Evolutionary conservation across 345 rosid genomes (phyloP).

Genomic region (Dovyalis caffra): DNA sequence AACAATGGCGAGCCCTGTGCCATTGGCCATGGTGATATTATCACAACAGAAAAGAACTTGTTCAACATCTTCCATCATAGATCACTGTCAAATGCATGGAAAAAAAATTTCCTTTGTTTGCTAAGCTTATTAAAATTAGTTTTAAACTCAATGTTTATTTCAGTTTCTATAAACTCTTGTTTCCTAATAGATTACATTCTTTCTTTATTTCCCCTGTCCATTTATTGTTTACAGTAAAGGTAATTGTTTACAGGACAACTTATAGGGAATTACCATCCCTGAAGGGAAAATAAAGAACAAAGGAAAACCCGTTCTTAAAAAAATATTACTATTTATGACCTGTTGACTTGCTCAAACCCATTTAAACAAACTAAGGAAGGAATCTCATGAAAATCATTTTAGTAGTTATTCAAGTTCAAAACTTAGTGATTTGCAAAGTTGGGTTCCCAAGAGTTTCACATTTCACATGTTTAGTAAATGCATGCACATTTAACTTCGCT

Average conservation of each 20-base stretch:
- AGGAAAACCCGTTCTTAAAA: neutral
- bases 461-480: neutral
- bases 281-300: neutral
- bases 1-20: too few species aligned
- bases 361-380: too few species aligned
- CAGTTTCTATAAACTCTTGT: neutral
- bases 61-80: neutral
- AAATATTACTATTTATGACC: too few species aligned
- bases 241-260: neutral
- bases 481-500: neutral
- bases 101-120: too few species aligned
- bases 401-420: too few species aligned
- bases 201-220: neutral
- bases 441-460: neutral
- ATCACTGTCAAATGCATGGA: neutral
- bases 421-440: too few species aligned
- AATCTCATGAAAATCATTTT: too few species aligned
- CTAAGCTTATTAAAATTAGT: neutral
- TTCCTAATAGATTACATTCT: neutral
- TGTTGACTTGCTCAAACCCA: too few species aligned
- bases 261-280: neutral
- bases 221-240: too few species aligned
- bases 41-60: too few species aligned
- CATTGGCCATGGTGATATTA: too few species aligned
- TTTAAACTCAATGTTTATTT: neutral